Percentiles rank a stretch among this genome's conserved stretches.
Conservation (phyloP, 1,139 yeast species). For the Tardiomyces digboiensis region DNA sequence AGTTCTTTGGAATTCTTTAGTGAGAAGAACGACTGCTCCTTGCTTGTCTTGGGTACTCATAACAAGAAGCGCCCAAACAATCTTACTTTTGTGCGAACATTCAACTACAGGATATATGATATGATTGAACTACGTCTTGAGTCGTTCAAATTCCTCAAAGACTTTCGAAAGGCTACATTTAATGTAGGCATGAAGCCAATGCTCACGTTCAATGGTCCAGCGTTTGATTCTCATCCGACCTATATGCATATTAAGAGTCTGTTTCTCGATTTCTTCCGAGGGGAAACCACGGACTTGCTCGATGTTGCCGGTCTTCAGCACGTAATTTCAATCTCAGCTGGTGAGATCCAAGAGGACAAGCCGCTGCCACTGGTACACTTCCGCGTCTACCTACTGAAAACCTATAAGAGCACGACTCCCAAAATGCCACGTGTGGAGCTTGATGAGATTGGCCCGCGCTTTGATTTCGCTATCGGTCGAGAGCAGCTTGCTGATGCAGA, state of each 20-base stretch:
- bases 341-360: constrained; percentile 64
- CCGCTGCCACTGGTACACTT: constrained; percentile 70
- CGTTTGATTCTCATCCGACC: constrained; percentile 83
- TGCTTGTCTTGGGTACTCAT: constrained; percentile 71
- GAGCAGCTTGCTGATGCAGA: constrained; percentile 79
- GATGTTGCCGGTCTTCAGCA: constrained; percentile 95
- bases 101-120: constrained; percentile 83
- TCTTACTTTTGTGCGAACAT: constrained; percentile 78
- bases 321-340: constrained; percentile 74
- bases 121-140: constrained; percentile 85
- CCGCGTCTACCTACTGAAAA: constrained; percentile 81
- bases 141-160: constrained; percentile 56
- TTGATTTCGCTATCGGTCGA: constrained; percentile 90
- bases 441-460: constrained; percentile 93
- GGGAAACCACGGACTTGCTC: constrained; percentile 67
- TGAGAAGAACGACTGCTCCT: constrained; percentile 87
- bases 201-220: constrained; percentile 89
- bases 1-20: constrained; percentile 74
- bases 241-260: constrained; percentile 80
- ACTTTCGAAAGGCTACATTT: constrained; percentile 69
- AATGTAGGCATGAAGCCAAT: constrained; percentile 89
- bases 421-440: constrained; percentile 90
- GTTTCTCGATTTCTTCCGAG: constrained; percentile 86
- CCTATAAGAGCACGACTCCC: constrained; percentile 59
- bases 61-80: constrained; percentile 94